phyloP scores from a whole-genome alignment of 805 yeast species.

The Ogataea nakhonphanomensis region DNA sequence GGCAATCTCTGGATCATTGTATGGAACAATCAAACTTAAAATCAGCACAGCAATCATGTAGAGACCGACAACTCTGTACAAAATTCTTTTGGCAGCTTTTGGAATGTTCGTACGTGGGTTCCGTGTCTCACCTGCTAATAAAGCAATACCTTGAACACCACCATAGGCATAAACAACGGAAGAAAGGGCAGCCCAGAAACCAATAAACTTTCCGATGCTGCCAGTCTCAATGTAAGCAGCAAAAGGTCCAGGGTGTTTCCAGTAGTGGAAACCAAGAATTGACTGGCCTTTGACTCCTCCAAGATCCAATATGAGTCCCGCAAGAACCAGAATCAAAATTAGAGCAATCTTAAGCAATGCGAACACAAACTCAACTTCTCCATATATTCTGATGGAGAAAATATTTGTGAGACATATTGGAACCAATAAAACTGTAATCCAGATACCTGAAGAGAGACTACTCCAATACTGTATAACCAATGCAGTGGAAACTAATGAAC shows the following conservation, averaged over 20 bases:
- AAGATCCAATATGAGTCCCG: slow-evolving; percentile 50
- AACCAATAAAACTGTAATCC: slow-evolving; percentile 50
- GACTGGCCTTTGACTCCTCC: slow-evolving; percentile 55
- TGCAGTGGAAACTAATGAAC: slow-evolving; percentile 57
- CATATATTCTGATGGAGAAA: slow-evolving; percentile 44
- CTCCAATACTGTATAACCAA: slow-evolving; percentile 57
- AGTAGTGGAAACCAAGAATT: slow-evolving; percentile 39
- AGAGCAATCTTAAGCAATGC: slow-evolving; percentile 59
- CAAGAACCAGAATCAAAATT: slow-evolving; percentile 53
- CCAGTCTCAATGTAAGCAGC: slow-evolving; percentile 45
- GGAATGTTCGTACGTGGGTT: slow-evolving; percentile 25
- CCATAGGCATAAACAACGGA: slow-evolving; percentile 58
- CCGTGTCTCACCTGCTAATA: slow-evolving; percentile 23
- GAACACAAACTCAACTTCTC: slow-evolving; percentile 58
- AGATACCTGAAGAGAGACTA: slow-evolving; percentile 49
- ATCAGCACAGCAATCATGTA: slow-evolving; percentile 31
- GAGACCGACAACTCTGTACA: slow-evolving; percentile 23
- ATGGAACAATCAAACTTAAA: slow-evolving; percentile 44
- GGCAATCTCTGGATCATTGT: slow-evolving; percentile 37
- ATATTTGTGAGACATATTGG: slow-evolving; percentile 43
- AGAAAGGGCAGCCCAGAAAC: slow-evolving; percentile 51
- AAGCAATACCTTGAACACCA: slow-evolving; percentile 37
- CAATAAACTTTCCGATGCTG: slow-evolving; percentile 42
- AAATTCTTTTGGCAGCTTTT: slow-evolving; percentile 22
- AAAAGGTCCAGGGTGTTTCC: slow-evolving; percentile 38